Evolutionary conservation across 2,329 filamentous ascomycete genomes (phyloP), one percentile per base, ranked within the genome.

Genomic region (Trichoderma afroharzianum): DNA sequence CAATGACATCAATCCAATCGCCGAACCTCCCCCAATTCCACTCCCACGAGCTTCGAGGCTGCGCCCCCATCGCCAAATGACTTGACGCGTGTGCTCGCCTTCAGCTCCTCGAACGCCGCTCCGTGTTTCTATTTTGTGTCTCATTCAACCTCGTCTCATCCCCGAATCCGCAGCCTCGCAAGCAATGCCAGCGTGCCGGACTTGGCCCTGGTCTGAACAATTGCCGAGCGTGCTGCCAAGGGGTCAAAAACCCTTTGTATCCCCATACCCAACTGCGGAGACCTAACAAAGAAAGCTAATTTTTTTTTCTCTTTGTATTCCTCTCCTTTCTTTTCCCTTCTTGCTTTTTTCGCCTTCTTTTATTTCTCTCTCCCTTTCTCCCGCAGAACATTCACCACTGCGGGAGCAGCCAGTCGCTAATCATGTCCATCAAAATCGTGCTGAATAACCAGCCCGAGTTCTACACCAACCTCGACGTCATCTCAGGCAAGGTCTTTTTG

Each of bases 401-500:
- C 39, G 57, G 8, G 18, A 30, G 21, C 53, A 30, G 28, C 15
- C 24, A 68, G 28, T 73, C 71, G 71, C 72, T 74, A 79, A 81
- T 76, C 76, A 92, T 92, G 90, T 90, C 90, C 63, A 88, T 93
- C 77, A 86, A 88, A 72, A 89, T 94, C 76, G 82, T 85, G 61
- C 87, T 94, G 75, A 88, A 93, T 76, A 86, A 89, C 76, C 87
- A 87, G 64, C 90, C 90, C 74, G 87, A 90, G 75, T 92, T 92
- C 83, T 93, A 92, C 81, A 95, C 93, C 66, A 95, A 95, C 78
- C 89, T 95, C 76, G 93, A 95, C 80, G 83, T 88, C 73, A 87
- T 96, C 72, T 86, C 85, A 33, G 93, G 93, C 68, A 85, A 86
- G 72, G 82, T 91, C 32, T 78, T 89, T 63, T 80, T 91, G 33